Conservation (phyloP, 768 basidiomycete species). For the Serendipita sp. region DNA sequence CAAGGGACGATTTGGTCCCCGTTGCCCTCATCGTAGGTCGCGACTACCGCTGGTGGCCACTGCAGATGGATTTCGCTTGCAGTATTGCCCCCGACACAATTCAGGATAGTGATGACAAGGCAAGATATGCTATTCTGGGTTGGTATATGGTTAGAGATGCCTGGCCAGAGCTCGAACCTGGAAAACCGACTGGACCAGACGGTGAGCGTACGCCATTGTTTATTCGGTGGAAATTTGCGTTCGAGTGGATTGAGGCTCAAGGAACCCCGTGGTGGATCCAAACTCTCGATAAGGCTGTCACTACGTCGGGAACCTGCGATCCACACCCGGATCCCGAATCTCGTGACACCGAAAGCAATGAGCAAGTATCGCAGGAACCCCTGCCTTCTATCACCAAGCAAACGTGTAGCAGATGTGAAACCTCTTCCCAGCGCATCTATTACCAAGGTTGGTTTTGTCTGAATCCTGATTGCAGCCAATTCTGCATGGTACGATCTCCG, state of each 20-base stretch:
- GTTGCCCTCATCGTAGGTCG: slow-evolving; percentile 59
- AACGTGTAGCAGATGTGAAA: slow-evolving; percentile 29
- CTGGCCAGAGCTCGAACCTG: slow-evolving; percentile 37
- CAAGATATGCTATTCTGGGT: slow-evolving; percentile 38
- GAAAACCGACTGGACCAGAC: background rate
- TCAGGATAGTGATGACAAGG: background rate
- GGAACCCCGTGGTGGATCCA: slow-evolving; percentile 36
- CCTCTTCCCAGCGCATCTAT: slow-evolving; percentile 38
- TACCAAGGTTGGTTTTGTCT: slow-evolving; percentile 45
- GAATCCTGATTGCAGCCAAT: slow-evolving; percentile 21
- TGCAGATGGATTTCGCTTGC: background rate
- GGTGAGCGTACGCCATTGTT: slow-evolving; percentile 15
- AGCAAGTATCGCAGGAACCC: background rate
- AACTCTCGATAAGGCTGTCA: background rate
- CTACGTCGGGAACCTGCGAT: too few species aligned
- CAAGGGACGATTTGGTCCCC: slow-evolving; percentile 36
- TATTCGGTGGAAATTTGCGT: slow-evolving; percentile 69
- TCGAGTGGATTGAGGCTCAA: slow-evolving; percentile 69
- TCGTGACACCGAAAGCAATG: too few species aligned
- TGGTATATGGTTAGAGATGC: slow-evolving; percentile 55
- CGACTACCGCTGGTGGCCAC: slow-evolving; percentile 28
- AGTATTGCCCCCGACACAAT: background rate
- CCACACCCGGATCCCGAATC: too few species aligned
- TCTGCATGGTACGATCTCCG: slow-evolving; percentile 16
- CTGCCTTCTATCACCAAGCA: background rate